Base-by-base conservation (phyloP, 2,329 filamentous ascomycete genomes). In the Sarocladium strictum region DNA sequence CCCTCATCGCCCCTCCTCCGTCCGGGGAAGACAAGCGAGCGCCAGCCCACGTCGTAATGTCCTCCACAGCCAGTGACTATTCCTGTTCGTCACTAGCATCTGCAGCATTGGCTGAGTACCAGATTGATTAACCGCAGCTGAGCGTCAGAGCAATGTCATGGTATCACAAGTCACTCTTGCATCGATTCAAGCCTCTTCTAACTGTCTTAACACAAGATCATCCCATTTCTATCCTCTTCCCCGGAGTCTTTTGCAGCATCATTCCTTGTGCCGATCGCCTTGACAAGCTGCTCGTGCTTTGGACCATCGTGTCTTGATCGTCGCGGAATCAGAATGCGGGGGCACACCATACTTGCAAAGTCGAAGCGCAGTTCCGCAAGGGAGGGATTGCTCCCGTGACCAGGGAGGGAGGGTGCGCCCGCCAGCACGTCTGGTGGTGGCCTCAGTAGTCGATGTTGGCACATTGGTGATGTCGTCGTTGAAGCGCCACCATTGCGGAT, bases 21-120 rank as follows among this genome's bases (percentile, higher is more conserved):
- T 49, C 43, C 43, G 43, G 43, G 43, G 43, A 49, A 49, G 43
- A n/a, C 43, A 32, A 21, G 43, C 43, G 5, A 49, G 26, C 43
- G 26, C 43, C 26, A 29, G 26, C 43, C 26, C 24, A 21, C 26
- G 23, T 12, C 43, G 43, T 19, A 5, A 12, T 29, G 43, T 12
- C 19, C 3, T 5, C 23, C 5, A 27, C 40, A 23, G 17, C 37
- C 9, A n/a, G n/a, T n/a, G n/a, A n/a, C n/a, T n/a, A n/a, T n/a
- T n/a, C n/a, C 10, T 15, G 40, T 23, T 43, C 17, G 17, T 24
- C 17, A 15, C 40, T 43, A 43, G 17, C 35, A 24, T 11, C 7
- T 12, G 21, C 21, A 43, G 40, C 21, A 7, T 9, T 43, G n/a
- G 40, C 40, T 9, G 32, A 33, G 37, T 40, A 9, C 12, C 12